Evolutionary conservation across 176 grass and related monocot species (phyloP).

Genomic region (Triticum timopheevii): DNA sequence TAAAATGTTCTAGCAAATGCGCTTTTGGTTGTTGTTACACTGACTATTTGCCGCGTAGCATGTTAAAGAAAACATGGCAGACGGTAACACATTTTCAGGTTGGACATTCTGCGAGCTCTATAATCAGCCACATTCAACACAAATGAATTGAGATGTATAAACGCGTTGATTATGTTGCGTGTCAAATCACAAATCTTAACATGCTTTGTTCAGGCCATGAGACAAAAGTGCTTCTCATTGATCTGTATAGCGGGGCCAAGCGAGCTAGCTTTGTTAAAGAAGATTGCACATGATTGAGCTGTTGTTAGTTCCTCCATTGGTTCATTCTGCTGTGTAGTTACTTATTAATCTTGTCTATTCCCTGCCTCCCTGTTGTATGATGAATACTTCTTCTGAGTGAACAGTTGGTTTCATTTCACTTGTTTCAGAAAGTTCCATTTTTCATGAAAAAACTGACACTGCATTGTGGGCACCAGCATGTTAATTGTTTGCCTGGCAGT

Average conservation of each 20-base stretch:
- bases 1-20: not conserved
- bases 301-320: not conserved
- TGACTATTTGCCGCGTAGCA: not conserved
- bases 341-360: not conserved
- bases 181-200: not conserved
- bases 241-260: not conserved
- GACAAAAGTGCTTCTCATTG: conserved; percentile 13
- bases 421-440: not conserved
- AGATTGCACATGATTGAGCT: conserved; percentile 11
- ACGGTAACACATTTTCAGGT: conserved; percentile 4
- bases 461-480: conserved; percentile 19
- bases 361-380: not conserved
- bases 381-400: not conserved
- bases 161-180: not conserved
- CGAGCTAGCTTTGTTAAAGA: conserved; percentile 30
- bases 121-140: not conserved
- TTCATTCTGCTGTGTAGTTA: not conserved
- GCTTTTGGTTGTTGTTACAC: not conserved
- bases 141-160: not conserved
- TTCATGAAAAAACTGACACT: conserved; percentile 7
- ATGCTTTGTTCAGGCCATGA: not conserved
- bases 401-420: conserved; percentile 3
- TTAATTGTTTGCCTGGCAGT: conserved; percentile 25
- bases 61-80: not conserved
- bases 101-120: not conserved